Evolutionary conservation across 225 moss, liverwort and hornwort species (phyloP).

Genomic region (Straminergon stramineum): DNA sequence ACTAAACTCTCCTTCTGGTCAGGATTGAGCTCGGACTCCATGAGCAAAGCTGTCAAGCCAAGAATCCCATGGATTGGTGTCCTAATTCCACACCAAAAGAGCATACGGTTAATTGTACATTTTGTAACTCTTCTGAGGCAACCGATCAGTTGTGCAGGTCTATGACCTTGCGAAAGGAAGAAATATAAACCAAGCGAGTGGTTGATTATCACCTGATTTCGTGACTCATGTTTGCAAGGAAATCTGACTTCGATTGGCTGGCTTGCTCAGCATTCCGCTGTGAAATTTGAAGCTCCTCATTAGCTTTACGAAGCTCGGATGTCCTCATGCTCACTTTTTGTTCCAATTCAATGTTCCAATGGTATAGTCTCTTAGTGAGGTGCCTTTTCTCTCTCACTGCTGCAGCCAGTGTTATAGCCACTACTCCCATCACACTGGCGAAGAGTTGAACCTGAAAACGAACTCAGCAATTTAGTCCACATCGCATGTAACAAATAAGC

Average conservation of each 20-base stretch:
- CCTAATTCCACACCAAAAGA: constrained; percentile 15
- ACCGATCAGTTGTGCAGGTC: not conserved
- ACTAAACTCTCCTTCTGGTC: constrained; percentile 76
- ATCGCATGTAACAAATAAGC: not conserved
- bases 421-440: constrained; percentile 52
- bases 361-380: constrained; percentile 47
- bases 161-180: not conserved
- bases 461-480: not conserved
- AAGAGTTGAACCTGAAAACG: constrained; percentile 59
- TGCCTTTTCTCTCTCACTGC: constrained; percentile 61
- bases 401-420: constrained; percentile 62
- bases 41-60: constrained; percentile 70
- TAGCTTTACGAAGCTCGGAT: constrained; percentile 63
- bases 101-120: not conserved
- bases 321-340: constrained; percentile 56
- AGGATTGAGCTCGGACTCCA: constrained; percentile 58
- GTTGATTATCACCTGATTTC: constrained; percentile 64
- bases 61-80: constrained; percentile 95
- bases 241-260: constrained; percentile 82
- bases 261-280: constrained; percentile 79
- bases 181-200: not conserved
- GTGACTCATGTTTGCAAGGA: constrained; percentile 95
- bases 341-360: constrained; percentile 62
- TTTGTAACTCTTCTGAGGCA: not conserved
- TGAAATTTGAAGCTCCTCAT: constrained; percentile 60